Evolutionary conservation across 441 rosid species (phyloP), one percentile per base, ranked within the genome.

Genomic region (California macrophylla): DNA sequence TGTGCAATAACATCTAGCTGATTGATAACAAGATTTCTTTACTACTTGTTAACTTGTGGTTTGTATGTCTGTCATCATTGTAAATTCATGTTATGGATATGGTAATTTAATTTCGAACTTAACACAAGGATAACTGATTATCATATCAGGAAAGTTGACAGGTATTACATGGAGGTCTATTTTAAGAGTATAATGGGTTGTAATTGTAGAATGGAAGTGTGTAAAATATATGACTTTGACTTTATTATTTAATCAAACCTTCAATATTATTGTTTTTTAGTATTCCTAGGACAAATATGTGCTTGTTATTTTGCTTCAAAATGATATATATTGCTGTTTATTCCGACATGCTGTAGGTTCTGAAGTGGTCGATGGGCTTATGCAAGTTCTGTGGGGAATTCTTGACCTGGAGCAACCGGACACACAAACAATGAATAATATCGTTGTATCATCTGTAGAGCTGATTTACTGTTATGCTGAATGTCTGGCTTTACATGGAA

Each of bases 371-470:
- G 96, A 96, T 85, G 93, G 96, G 66, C 87, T 96, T 72, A 88
- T 93, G 98, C 92, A 83, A 83, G 95, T 96, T 78, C 81, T 96
- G 52, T 96, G 99, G 99, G 98, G 96, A 81, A 90, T 96, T 85
- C 82, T 96, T 83, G 99, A 93, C 77, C 80, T 90, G 10, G 99
- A 90, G 79, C 93, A 89, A 72, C 99, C 96, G 45, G 98, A 91
- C 76, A 87, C 98, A 3, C 99, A 87, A 69, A 96, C 98, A 40
- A 85, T 91, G 98, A 96, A 93, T 82, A 93, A 86, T 71, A 82
- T 96, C 64, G 97, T 96, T 64, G 79, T 96, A 82, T 90, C 97
- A 67, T 87, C 98, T 52, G 98, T 96, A 74, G 99, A 93, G 75
- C 87, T 96, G 72, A 90, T 91, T 67, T 96, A 90, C 72, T 89